Conservation (phyloP, 345 rosid genomes). For the Crucihimalaya himalaica region DNA sequence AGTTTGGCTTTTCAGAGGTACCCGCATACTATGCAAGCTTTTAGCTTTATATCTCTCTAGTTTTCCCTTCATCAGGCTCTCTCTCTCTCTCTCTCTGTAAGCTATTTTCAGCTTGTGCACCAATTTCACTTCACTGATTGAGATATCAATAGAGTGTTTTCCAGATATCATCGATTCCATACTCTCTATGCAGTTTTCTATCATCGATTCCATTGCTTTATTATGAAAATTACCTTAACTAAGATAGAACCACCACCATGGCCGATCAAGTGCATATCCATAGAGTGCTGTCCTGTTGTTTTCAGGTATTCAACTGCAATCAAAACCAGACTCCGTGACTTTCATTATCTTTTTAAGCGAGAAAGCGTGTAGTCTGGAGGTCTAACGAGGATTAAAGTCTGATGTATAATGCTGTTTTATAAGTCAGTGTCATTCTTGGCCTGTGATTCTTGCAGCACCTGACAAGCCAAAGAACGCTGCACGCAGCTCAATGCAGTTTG, state of each 20-base stretch:
- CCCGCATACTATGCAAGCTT: slow-evolving; percentile 35
- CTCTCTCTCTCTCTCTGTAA: slow-evolving; percentile 18
- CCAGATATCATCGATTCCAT: slow-evolving; percentile 17
- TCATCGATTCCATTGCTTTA: not conserved
- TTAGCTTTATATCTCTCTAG: slow-evolving; percentile 24
- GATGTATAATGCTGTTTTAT: slow-evolving; percentile 11
- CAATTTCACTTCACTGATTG: slow-evolving; percentile 6
- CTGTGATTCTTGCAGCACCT: slow-evolving; percentile 14
- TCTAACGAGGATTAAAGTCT: not conserved
- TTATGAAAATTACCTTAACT: slow-evolving; percentile 1
- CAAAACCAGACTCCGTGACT: slow-evolving; percentile 13
- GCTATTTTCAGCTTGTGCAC: slow-evolving; percentile 18
- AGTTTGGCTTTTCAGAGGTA: slow-evolving; percentile 48
- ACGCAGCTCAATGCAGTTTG: slow-evolving; percentile 2
- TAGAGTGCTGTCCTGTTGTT: slow-evolving; percentile 2
- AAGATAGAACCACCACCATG: slow-evolving; percentile 6
- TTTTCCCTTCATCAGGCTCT: slow-evolving; percentile 13
- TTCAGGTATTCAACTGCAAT: not conserved
- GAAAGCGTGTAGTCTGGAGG: not conserved
- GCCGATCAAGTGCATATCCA: slow-evolving; percentile 14
- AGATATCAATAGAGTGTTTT: slow-evolving; percentile 9
- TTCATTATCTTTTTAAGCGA: not conserved
- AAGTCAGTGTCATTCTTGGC: slow-evolving; percentile 18
- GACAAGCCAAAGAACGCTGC: not conserved
- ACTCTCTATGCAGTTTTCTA: slow-evolving; percentile 10